Evolutionary conservation across 2,329 filamentous ascomycete genomes (phyloP), one percentile per base, ranked within the genome.

Genomic region (Leptographium flavum): DNA sequence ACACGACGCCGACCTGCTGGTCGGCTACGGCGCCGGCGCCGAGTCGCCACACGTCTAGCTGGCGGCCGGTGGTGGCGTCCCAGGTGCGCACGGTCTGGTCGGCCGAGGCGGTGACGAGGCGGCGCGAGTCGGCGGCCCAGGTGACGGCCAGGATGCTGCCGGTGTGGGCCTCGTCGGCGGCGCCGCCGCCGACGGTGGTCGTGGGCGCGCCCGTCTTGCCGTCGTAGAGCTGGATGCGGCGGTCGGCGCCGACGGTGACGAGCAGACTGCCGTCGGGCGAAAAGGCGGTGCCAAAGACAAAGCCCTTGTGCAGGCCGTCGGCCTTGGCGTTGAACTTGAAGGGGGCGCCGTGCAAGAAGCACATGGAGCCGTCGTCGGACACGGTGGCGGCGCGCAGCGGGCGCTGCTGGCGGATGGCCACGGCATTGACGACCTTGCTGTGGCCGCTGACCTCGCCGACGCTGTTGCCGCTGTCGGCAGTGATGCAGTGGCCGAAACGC

Each of bases 1-100:
- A 94, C 10, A 92, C 86, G 6, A 98, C 87, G 43, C 92, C 92
- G 28, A 96, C 86, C 60, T 98, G 92, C 62, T 98, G 92, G 58
- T 95, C 75, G 4, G 73, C 72, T 32, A 95, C 70, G 58, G 67
- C 81, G 36, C 88, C 82, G 28, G 76, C 77, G 21, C 88, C 87
- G 59, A 96, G 75, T 51, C 76, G 76, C 92, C 92, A 98, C 23
- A 76, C 85, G 60, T 93, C 84, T 8, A 81, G 69, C 19, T 76
- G 76, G 58, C 83, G 83, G 30, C 83, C 86, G 14, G 79, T 71
- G 58, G 94, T 86, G 3, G 77, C 79, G 57, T 96, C 88, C 92
- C 92, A 98, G 23, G 95, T 74, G 61, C 87, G 88, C 45, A 98
- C 85, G 0, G 87, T 95, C 65, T 92, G 87, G 60, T 98, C 92